Percentiles rank a stretch among this genome's conserved stretches.
phyloP scores from a whole-genome alignment of 2,329 filamentous ascomycete species.

The Penicillium sp. region DNA sequence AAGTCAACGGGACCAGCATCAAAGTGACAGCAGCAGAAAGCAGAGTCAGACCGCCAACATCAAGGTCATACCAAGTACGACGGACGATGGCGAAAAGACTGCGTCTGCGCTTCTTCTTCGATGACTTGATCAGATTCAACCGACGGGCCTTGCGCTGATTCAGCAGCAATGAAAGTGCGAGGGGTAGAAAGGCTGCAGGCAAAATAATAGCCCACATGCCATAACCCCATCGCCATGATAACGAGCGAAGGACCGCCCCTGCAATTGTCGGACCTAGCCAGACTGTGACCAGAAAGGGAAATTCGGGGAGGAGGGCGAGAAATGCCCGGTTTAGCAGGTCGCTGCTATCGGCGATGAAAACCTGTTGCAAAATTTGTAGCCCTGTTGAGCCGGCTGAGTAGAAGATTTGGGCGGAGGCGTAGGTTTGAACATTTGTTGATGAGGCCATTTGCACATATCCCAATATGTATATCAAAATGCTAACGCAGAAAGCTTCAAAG shows the following conservation, averaged over 20 bases:
- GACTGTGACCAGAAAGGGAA: constrained; percentile 69
- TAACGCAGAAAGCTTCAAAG: constrained; percentile 63
- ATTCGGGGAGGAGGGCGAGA: constrained; percentile 64
- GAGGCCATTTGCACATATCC: constrained; percentile 69
- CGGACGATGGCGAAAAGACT: constrained; percentile 45
- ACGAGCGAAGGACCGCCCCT: constrained; percentile 56
- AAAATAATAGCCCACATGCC: constrained; percentile 69
- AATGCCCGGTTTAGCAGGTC: constrained; percentile 67
- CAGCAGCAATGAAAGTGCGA: constrained; percentile 62
- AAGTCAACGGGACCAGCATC: constrained; percentile 70
- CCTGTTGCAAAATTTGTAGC: constrained; percentile 63
- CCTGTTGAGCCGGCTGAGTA: constrained; percentile 67
- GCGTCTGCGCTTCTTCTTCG: constrained; percentile 46
- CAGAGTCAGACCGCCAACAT: constrained; percentile 46
- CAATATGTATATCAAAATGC: constrained; percentile 56
- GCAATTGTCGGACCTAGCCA: constrained; percentile 66
- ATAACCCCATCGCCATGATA: constrained; percentile 71
- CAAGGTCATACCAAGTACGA: constrained; percentile 60
- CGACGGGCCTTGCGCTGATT: constrained; percentile 66
- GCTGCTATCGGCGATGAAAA: constrained; percentile 72
- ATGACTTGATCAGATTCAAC: constrained; percentile 51
- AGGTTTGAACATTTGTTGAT: constrained; percentile 61
- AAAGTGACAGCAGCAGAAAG: constrained; percentile 55
- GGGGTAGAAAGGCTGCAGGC: constrained; percentile 64
- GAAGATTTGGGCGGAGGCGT: constrained; percentile 62